A percentile compares a stretch with the other conserved stretches of the same genome.
These are phyloP conservation scores for Fusarium redolens DNA, from an alignment of 2,329 filamentous ascomycete species.

Conservation along the genomic window DNA sequence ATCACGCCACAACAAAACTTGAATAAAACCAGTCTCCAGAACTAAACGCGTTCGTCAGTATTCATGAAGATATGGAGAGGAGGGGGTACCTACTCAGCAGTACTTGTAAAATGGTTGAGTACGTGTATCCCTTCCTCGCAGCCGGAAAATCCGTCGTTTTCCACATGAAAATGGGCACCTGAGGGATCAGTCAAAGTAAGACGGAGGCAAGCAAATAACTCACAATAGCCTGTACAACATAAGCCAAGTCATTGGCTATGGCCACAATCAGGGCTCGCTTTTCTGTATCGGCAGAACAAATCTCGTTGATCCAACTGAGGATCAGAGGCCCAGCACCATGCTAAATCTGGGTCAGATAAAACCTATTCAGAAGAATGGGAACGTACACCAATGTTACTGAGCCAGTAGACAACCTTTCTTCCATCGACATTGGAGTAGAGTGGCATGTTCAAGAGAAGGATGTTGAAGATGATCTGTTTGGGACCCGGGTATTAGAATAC, in stretches of 20 bases:
- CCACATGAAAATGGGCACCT: conserved; percentile 2
- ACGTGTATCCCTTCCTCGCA: neutral
- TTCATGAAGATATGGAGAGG: accelerated
- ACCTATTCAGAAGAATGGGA: no score
- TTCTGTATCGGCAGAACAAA: conserved; percentile 34
- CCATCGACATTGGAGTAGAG: conserved; percentile 19
- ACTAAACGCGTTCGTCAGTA: neutral
- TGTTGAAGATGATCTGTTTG: conserved; percentile 21
- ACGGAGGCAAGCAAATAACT: accelerated
- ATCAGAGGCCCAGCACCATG: conserved; percentile 36
- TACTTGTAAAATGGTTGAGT: neutral
- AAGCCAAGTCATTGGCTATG: conserved; percentile 17
- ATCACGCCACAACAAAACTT: neutral
- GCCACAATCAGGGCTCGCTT: conserved; percentile 33
- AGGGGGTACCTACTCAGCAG: neutral
- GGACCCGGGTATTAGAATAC: accelerated
- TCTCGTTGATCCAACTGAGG: conserved; percentile 42
- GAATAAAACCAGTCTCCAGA: neutral
- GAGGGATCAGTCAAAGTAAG: neutral
- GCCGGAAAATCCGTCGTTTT: neutral
- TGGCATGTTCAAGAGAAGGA: conserved; percentile 23
- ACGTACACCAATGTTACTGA: conserved; percentile 37
- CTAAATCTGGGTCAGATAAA: neutral
- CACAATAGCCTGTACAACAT: conserved; percentile 34
- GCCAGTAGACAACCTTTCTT: conserved; percentile 36